phyloP scores from a whole-genome alignment of 108 stramenopile genomes.

The Fragilaria crotonensis region DNA sequence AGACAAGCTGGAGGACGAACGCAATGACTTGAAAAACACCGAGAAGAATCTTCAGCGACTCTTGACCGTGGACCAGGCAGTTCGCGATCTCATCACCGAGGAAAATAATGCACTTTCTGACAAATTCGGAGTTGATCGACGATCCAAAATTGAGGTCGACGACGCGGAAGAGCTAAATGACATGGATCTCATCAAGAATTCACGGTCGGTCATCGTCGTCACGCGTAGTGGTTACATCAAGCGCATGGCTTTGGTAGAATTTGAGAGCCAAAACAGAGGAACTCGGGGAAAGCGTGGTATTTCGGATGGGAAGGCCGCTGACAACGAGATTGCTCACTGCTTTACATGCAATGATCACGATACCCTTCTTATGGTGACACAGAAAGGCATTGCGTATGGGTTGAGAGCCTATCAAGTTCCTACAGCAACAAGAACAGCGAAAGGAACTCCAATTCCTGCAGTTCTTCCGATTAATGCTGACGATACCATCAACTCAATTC shows the following conservation, averaged over 20 bases:
- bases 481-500: conserved; percentile 60
- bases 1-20: conserved; percentile 76
- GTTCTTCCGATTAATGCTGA: conserved; percentile 69
- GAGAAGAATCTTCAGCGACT: conserved; percentile 40
- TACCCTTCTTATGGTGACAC: conserved; percentile 86
- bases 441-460: conserved; percentile 75
- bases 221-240: conserved; percentile 93
- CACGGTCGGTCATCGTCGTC: conserved; percentile 86
- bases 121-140: conserved; percentile 78
- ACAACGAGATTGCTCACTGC: conserved; percentile 84
- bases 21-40: conserved; percentile 37
- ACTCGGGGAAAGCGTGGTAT: conserved; percentile 81
- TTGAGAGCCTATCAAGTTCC: conserved; percentile 87
- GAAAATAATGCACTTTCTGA: conserved; percentile 66
- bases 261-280: conserved; percentile 84
- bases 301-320: conserved; percentile 38
- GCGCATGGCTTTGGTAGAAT: conserved; percentile 89
- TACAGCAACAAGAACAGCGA: conserved; percentile 63
- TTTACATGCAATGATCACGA: conserved; percentile 97
- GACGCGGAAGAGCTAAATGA: conserved; percentile 83
- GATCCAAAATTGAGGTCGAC: conserved; percentile 62
- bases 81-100: conserved; percentile 71
- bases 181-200: conserved; percentile 84
- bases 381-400: conserved; percentile 88
- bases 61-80: conserved; percentile 61